phyloP scores from a whole-genome alignment of 192 early-diverging fungal genomes.

The Backusella luteola region DNA sequence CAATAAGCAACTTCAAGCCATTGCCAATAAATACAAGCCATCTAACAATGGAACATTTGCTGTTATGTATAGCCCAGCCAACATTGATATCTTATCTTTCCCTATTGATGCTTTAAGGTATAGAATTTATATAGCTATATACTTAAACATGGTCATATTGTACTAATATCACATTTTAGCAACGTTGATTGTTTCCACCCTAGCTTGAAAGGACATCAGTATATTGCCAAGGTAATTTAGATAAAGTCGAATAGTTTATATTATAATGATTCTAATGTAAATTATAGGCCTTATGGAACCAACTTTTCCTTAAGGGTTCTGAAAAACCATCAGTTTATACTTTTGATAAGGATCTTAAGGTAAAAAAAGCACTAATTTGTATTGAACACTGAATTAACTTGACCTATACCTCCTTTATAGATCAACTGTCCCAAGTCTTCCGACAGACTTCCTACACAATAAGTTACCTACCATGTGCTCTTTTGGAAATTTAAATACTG shows the following conservation, averaged over 20 bases:
- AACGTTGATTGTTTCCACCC: slow-evolving; percentile 25
- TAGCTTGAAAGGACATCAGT: slow-evolving; percentile 17
- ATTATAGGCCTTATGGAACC: slow-evolving; percentile 21
- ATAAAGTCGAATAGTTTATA: too few relatives aligned
- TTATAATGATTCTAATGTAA: background rate
- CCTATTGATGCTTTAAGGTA: slow-evolving; percentile 19
- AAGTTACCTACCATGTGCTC: background rate
- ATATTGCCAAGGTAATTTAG: slow-evolving; percentile 12
- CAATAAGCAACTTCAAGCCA: slow-evolving; percentile 5
- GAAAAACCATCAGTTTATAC: background rate
- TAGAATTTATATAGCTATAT: background rate
- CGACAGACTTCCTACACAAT: background rate
- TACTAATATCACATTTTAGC: background rate
- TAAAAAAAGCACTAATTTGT: background rate
- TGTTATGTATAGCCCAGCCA: slow-evolving; percentile 11
- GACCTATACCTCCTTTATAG: background rate
- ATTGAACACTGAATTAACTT: background rate
- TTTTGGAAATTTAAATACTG: background rate
- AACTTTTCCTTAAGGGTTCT: slow-evolving; percentile 9
- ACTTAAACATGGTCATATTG: background rate
- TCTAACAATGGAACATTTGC: slow-evolving; percentile 12
- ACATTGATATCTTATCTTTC: slow-evolving; percentile 13
- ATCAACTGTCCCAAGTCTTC: background rate
- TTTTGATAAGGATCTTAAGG: slow-evolving; percentile 1
- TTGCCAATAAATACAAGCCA: slow-evolving; percentile 17